Evolutionary conservation across 2,329 filamentous ascomycete genomes (phyloP).

Genomic region (Colletotrichum sp.): DNA sequence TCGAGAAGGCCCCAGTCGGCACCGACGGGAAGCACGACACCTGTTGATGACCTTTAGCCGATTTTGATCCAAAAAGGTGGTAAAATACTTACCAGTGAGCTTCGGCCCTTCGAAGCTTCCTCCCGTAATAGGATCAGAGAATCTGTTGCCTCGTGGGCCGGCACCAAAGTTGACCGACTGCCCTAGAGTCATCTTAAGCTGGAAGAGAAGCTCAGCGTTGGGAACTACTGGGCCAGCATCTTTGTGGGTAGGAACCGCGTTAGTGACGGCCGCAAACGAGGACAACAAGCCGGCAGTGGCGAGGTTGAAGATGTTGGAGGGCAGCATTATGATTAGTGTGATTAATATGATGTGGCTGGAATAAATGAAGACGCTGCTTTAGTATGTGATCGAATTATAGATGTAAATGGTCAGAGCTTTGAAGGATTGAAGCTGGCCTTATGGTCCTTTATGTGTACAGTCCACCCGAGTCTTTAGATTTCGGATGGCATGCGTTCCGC

Average conservation of each 20-base stretch:
- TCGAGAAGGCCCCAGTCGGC: not conserved
- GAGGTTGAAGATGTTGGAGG: not conserved
- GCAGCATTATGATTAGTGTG: not conserved
- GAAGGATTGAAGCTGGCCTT: not conserved
- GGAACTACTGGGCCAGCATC: not conserved
- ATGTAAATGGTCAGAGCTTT: not conserved
- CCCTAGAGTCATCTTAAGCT: not conserved
- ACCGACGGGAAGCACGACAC: not conserved
- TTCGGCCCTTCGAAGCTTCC: not conserved
- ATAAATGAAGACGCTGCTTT: not conserved
- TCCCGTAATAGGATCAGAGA: not conserved
- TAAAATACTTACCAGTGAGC: not conserved
- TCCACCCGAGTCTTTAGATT: not conserved
- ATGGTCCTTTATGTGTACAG: not conserved
- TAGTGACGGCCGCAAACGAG: not conserved
- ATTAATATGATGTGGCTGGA: not conserved
- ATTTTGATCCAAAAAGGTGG: rapidly evolving
- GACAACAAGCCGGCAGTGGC: not conserved
- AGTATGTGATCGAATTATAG: not conserved
- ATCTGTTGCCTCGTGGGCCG: not conserved
- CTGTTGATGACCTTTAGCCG: not conserved
- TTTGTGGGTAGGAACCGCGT: not conserved
- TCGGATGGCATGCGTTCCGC: not conserved
- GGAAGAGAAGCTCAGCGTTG: not conserved
- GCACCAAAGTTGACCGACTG: not conserved